A percentile compares a stretch with the other conserved stretches of the same genome.
Conservation (phyloP, 805 yeast species). For the Wickerhamomyces canadensis region DNA sequence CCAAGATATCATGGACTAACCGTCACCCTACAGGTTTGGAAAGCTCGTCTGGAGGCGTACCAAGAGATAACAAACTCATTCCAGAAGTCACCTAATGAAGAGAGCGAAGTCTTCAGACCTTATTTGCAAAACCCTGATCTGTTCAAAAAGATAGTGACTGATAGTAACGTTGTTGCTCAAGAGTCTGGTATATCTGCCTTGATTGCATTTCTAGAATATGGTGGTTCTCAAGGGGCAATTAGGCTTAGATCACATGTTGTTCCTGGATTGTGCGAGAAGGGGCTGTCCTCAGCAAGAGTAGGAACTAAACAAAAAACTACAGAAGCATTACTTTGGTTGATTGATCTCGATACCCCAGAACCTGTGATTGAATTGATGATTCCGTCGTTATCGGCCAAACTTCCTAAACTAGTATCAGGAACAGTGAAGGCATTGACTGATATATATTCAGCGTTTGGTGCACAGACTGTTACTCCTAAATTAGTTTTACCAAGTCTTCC, state of each 20-base stretch:
- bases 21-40: conserved; percentile 49
- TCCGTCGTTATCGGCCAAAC: conserved; percentile 54
- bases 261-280: conserved; percentile 69
- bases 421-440: conserved; percentile 50
- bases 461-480: conserved; percentile 53
- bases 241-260: conserved; percentile 39
- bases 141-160: conserved; percentile 57
- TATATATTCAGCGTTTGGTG: conserved; percentile 52
- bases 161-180: conserved; percentile 87
- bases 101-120: conserved; percentile 49
- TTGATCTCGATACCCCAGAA: conserved; percentile 63
- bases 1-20: too few relatives aligned
- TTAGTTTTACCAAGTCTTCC: conserved; percentile 53
- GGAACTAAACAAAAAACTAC: conserved; percentile 63
- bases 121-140: conserved; percentile 49
- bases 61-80: conserved; percentile 55
- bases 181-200: conserved; percentile 69
- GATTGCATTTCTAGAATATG: conserved; percentile 47
- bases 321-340: conserved; percentile 55
- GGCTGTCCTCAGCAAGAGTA: conserved; percentile 66
- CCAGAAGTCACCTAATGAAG: conserved; percentile 45
- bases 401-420: conserved; percentile 78
- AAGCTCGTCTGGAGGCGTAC: conserved; percentile 77
- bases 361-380: conserved; percentile 61
- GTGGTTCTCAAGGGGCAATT: conserved; percentile 39